phyloP scores from a whole-genome alignment of 805 yeast species.

The Wickerhamomyces subpelliculosus region DNA sequence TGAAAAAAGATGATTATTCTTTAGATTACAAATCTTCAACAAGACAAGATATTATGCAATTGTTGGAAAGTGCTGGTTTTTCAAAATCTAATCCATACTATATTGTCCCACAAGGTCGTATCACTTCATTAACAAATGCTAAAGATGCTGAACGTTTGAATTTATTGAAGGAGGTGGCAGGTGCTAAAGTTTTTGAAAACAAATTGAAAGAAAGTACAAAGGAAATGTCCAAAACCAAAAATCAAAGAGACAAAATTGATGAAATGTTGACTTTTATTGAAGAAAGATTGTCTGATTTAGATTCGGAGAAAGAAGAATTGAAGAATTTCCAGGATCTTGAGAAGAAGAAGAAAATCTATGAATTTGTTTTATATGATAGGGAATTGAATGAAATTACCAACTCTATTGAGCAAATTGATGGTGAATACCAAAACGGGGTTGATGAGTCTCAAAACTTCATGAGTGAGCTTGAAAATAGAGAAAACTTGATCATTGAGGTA shows the following conservation, averaged over 20 bases:
- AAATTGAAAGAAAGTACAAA: constrained; percentile 72
- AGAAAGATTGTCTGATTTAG: constrained; percentile 69
- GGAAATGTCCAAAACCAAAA: constrained; percentile 69
- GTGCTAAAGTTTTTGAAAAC: constrained; percentile 84
- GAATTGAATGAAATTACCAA: constrained; percentile 60
- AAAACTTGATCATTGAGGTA: constrained; percentile 38
- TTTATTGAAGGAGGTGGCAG: constrained; percentile 86
- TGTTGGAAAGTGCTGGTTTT: constrained; percentile 88
- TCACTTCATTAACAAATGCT: constrained; percentile 82
- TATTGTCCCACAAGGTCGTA: constrained; percentile 94
- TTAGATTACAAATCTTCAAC: constrained; percentile 75
- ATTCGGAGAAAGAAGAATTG: constrained; percentile 71
- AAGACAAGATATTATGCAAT: constrained; percentile 70
- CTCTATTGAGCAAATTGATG: constrained; percentile 55
- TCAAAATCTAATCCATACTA: constrained; percentile 87
- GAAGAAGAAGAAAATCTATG: constrained; percentile 59
- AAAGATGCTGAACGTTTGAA: constrained; percentile 76
- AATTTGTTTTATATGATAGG: constrained; percentile 69
- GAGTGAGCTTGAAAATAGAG: constrained; percentile 54
- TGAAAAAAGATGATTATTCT: constrained; percentile 86
- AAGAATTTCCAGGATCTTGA: constrained; percentile 63
- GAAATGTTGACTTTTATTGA: constrained; percentile 67
- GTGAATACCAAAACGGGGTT: constrained; percentile 43
- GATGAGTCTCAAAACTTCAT: constrained; percentile 48
- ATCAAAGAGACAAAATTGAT: constrained; percentile 64